Evolutionary conservation across 345 rosid genomes (phyloP).

Genomic region (Combretum micranthum): DNA sequence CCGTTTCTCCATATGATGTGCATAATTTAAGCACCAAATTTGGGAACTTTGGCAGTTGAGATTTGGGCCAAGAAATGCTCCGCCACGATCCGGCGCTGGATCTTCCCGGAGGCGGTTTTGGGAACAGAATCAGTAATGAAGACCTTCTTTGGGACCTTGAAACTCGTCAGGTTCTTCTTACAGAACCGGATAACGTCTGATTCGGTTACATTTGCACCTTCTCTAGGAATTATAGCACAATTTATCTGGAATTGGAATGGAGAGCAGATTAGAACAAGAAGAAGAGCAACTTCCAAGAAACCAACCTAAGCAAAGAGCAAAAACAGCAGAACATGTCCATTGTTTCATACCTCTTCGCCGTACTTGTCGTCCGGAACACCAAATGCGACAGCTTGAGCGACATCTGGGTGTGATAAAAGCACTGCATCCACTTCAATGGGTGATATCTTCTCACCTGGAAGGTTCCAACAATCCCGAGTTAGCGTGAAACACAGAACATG

Average conservation of each 20-base stretch:
- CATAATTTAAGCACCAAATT: slow-evolving; percentile 13
- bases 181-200: slow-evolving; percentile 52
- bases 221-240: slow-evolving; percentile 81
- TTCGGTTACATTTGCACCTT: slow-evolving; percentile 45
- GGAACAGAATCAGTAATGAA: slow-evolving; percentile 47
- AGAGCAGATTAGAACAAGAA: background rate
- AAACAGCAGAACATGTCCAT: background rate
- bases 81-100: slow-evolving; percentile 59
- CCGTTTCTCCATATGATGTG: too few species aligned
- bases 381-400: slow-evolving; percentile 77
- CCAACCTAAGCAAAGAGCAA: background rate
- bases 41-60: slow-evolving; percentile 19
- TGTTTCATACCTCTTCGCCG: slow-evolving; percentile 76
- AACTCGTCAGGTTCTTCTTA: slow-evolving; percentile 71
- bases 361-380: slow-evolving; percentile 95
- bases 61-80: slow-evolving; percentile 56
- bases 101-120: slow-evolving; percentile 57
- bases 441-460: slow-evolving; percentile 89
- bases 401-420: slow-evolving; percentile 60
- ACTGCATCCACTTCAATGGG: slow-evolving; percentile 93
- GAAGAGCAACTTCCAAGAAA: too few species aligned
- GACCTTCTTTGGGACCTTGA: slow-evolving; percentile 76
- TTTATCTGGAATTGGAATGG: slow-evolving; percentile 45
- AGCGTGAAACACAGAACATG: background rate
- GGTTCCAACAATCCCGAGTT: background rate